Percentiles rank a stretch among this genome's conserved stretches.
Evolutionary conservation across 2,329 filamentous ascomycete genomes (phyloP).

Genomic region (Mariannaea elegans): DNA sequence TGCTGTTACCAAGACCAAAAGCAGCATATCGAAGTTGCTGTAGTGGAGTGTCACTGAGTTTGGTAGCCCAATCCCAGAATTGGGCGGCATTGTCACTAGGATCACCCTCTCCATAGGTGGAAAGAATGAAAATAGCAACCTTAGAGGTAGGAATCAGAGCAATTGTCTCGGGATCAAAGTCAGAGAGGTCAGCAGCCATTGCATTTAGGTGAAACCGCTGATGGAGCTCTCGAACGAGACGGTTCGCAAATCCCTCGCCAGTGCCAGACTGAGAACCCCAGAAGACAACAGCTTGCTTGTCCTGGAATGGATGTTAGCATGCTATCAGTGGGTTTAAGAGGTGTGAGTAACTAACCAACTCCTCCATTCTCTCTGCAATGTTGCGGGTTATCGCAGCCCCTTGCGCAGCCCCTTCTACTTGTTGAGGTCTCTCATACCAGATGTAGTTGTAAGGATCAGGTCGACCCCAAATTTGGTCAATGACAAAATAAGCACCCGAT

Average conservation of each 20-base stretch:
- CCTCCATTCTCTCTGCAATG: conserved; percentile 19
- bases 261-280: conserved; percentile 24
- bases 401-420: conserved; percentile 10
- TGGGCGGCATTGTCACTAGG: conserved; percentile 45
- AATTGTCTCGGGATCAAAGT: conserved; percentile 53
- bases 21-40: conserved; percentile 38
- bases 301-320: background rate
- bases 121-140: conserved; percentile 44
- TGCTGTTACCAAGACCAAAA: conserved; percentile 47
- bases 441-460: conserved; percentile 23
- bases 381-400: conserved; percentile 13
- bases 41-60: conserved; percentile 10
- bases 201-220: conserved; percentile 17
- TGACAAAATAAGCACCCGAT: conserved; percentile 17
- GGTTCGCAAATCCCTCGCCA: conserved; percentile 13
- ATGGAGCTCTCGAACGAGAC: conserved; percentile 14
- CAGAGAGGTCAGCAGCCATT: conserved; percentile 50
- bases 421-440: conserved; percentile 17
- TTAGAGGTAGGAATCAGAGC: conserved; percentile 34
- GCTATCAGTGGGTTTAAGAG: too few species aligned
- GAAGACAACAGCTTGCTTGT: conserved; percentile 21
- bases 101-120: conserved; percentile 49
- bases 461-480: conserved; percentile 15
- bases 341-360: conserved; percentile 19
- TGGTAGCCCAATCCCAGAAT: conserved; percentile 38